Percentiles rank a stretch among this genome's conserved stretches.
phyloP scores from a whole-genome alignment of 441 rosid genomes.

The Arabidopsis hybrid region DNA sequence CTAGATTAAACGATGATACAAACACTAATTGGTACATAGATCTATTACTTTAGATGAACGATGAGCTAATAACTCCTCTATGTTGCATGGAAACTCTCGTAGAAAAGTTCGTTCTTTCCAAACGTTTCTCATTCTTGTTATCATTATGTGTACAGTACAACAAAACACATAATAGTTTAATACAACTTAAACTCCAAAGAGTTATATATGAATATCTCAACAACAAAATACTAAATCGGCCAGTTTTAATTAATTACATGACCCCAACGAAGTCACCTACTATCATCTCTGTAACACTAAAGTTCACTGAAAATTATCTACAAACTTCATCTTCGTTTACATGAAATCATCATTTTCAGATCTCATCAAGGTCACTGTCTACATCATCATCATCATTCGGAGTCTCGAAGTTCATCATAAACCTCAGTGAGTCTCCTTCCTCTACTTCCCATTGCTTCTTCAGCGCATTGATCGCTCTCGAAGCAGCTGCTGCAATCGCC shows the following conservation, averaged over 20 bases:
- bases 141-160: not conserved
- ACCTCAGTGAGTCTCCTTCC: slow-evolving; percentile 95
- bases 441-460: slow-evolving; percentile 97
- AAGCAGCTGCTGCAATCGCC: slow-evolving; percentile 80
- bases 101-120: no score
- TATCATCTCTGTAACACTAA: slow-evolving; percentile 18
- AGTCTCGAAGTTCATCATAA: slow-evolving; percentile 67
- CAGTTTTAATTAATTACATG: slow-evolving; percentile 32
- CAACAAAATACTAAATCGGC: slow-evolving; percentile 12
- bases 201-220: slow-evolving; percentile 2
- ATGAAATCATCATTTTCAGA: slow-evolving; percentile 24
- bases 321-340: slow-evolving; percentile 33
- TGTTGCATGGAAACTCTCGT: no score
- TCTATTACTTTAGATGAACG: no score
- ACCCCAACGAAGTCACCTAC: slow-evolving; percentile 9
- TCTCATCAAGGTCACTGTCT: slow-evolving; percentile 21
- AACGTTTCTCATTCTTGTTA: no score
- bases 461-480: slow-evolving; percentile 76
- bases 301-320: slow-evolving; percentile 27
- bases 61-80: no score
- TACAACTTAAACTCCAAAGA: not conserved
- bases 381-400: slow-evolving; percentile 24
- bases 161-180: not conserved
- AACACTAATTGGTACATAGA: no score
- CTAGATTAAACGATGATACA: no score